Base-by-base conservation (phyloP, 1,139 yeast species). In the Yamadazyma friedrichii region DNA sequence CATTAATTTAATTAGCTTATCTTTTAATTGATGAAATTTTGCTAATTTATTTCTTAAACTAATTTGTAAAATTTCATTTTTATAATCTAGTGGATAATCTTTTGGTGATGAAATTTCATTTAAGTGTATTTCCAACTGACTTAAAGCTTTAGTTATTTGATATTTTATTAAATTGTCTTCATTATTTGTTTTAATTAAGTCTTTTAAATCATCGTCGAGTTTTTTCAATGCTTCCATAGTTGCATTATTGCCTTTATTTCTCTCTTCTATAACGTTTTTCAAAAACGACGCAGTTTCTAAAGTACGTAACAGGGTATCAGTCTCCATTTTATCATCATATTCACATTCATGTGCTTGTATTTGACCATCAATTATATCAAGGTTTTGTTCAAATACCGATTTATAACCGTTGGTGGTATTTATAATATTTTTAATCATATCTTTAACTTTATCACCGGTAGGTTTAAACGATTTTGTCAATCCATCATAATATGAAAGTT, bases 31-130 rank as follows among this genome's bases (percentile, higher is more conserved):
- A 33, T 50, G 43, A 8, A 61, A 50, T 6, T 43, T 40, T 2
- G 40, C 31, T 13, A 59, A 42, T 39, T 61, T 61, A 15, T 32
- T 42, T 9, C 66, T 51, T 12, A 64, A 36, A 8, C 40, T 44
- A 1, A 31, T 51, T 45, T 53, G 58, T 31, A 58, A 41, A 9
- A 43, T 29, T 30, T 53, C 57, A 32, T 53, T 52, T 35, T 50
- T 54, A 26, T 54, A 46, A 39, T 59, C 66, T 20, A 64, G 51
- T 11, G 64, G 64, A 16, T 56, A 47, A 20, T 43, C 42, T 9
- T 25, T 41, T 12, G 37, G 40, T 11, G 38, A 15, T 10, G n/a
- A 16, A 4, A 34, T 26, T 12, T 24, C 28, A 26, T 26, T 24
- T 12, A 37, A 26, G 17, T 34, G 31, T 12, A 44, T 15, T 27